Base-by-base conservation (phyloP, 2,329 filamentous ascomycete genomes). In the Blumeriella jaapii region DNA sequence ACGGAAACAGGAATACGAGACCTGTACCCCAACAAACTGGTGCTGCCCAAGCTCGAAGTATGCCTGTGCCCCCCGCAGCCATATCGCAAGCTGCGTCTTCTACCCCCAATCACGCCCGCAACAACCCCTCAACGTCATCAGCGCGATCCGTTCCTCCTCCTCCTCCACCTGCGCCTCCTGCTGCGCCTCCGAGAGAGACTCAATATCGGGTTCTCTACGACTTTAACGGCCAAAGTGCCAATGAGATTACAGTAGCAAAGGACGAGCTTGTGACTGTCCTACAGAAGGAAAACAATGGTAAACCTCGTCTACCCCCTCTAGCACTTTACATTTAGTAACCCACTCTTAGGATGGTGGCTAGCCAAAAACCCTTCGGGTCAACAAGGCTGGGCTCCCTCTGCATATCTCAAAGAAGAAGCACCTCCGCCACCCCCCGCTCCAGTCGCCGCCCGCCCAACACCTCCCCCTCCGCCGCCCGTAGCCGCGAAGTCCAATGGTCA, bases 271-370 rank as follows among this genome's bases (percentile, higher is more conserved):
- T 98, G 34, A 76, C 93, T 57, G 77, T 98, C 54, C 72, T 93
- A n/a, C 81, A 91, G 54, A 95, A 95, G 61, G 89, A 95, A 61
- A 78, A 72, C 58, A 96, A 96, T 56, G 91, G 89, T 94, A 73
- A 59, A 78, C 59, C 29, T 3, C 5, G 22, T 28, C 11, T 27
- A 35, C 34, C 5, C 16, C 7, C 11, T 25, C 19, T 16, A 7
- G 23, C 31, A 16, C 8, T 10, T 16, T 13, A n/a, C 37, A 30
- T 9, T 14, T 31, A 39, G 61, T 67, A 57, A 68, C 46, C 36
- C 26, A 26, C 20, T 19, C 11, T 26, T 48, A 94, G 89, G 91
- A 34, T 98, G 91, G 91, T 96, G 89, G 89, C 68, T 96, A 29
- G 91, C 80, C 44, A 89, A 85, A 64, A 82, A 79, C 43, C 61